Conservation (phyloP, 1,139 yeast species). For the Eremothecium cymbalariae region DNA sequence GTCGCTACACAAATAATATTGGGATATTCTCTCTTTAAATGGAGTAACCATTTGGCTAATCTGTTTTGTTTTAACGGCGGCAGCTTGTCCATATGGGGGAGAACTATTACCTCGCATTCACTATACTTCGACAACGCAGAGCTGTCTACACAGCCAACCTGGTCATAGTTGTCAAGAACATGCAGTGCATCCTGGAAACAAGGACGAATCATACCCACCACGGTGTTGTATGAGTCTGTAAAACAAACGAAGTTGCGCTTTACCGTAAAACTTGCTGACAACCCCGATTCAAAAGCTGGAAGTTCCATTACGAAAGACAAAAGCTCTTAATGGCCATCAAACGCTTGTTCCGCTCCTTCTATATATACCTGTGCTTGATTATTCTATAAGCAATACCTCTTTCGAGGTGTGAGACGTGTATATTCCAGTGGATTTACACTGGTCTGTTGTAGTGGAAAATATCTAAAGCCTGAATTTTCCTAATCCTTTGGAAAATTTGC, state of each 20-base stretch:
- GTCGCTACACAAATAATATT: neutral
- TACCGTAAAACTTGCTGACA: neutral
- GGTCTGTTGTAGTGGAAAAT: no score
- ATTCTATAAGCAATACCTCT: no score
- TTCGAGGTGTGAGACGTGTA: no score
- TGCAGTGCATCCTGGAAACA: no score
- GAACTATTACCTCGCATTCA: constrained; percentile 5
- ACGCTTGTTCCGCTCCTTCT: no score
- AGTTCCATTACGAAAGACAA: neutral
- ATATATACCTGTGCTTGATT: no score
- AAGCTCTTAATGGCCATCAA: no score
- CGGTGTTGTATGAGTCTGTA: neutral
- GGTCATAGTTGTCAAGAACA: constrained; percentile 8
- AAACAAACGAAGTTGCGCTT: constrained; percentile 1
- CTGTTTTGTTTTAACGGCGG: constrained; percentile 7
- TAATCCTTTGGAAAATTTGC: no score
- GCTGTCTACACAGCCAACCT: constrained; percentile 1
- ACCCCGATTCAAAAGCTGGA: constrained; percentile 1
- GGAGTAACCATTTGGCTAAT: constrained; percentile 2
- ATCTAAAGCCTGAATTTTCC: no score
- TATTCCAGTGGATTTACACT: no score
- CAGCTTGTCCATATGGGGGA: constrained; percentile 7
- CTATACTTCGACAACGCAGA: no score
- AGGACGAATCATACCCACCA: no score
- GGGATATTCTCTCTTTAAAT: neutral